Evolutionary conservation across 345 rosid genomes (phyloP), one percentile per base, ranked within the genome.

Genomic region (Pistacia vera): DNA sequence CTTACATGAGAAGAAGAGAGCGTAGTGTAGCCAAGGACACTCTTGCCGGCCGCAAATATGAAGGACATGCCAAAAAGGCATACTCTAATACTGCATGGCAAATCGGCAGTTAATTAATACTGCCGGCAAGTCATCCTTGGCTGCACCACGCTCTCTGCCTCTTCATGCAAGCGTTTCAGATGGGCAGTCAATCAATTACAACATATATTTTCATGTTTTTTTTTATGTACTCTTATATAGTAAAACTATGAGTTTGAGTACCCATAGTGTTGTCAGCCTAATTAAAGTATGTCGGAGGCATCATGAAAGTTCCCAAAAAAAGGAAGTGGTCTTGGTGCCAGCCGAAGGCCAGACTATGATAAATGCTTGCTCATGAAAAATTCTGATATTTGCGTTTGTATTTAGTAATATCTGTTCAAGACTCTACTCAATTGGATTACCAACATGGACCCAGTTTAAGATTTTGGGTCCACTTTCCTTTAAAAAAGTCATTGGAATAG

Each of bases 71-170:
- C 58, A 14, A 68, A 52, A 35, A 25, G 17, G 22, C 54, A 48
- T 11, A 22, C 25, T 25, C 14, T 38, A 38, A 38, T 38, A 48
- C 22, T 66, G 70, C 56, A 33, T 1, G 33, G 33, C 33, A 30
- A 30, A 1, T 30, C 33, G 33, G 33, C 33, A 30, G 33, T 30
- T 30, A 30, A 30, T 30, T 30, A 30, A 30, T 30, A 30, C 33
- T 68, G 69, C 81, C 81, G 81, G 81, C 81, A 78, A 73, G 81
- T 78, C 81, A 74, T 74, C 77, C 77, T 74, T 63, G 77, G 77
- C 77, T 74, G 70, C 77, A 54, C 63, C 10, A 4, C 52, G 64
- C 70, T 74, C 63, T 73, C 81, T 49, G 18, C 73, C 65, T 38
- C 73, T 51, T 68, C 81, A 73, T 78, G 74, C 77, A 79, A 74